Evolutionary conservation across 1,284 basidiomycete species (phyloP), one percentile per base, ranked within the genome.

Genomic region (Papiliotrema terrestris): DNA sequence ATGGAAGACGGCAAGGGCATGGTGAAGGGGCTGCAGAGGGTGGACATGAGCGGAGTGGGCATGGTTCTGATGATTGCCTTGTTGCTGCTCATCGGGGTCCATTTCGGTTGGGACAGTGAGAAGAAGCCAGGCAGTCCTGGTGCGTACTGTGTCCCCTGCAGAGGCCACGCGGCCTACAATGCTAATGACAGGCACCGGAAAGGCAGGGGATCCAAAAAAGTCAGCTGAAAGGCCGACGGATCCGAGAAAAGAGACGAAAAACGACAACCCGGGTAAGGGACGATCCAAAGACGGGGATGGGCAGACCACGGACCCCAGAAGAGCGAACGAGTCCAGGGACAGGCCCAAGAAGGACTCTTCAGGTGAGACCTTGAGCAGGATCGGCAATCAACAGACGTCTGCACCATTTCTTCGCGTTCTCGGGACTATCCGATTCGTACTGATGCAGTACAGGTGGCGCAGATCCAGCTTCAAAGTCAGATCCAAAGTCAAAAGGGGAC

Each of bases 31-130:
- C 17, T 52, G 32, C 35, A 19, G 2, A 38, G 26, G 23, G 51
- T 52, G 8, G 51, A 52, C 23, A 1, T 52, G 45, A 32, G 23
- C 1, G 51, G 35, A 5, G 17, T 52, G 19, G 51, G 51, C 11
- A 26, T 52, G 35, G 41, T 43, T 3, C 17, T 52, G 35, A n/a
- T 52, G 15, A 52, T 52, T 39, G 51, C 20, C 9, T 17, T 47
- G 14, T 17, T 52, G 11, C 19, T 52, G 2, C 45, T 52, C 22
- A 20, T 52, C 4, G 51, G 35, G 8, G 25, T 45, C n/a, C 44
- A 47, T 11, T 45, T 48, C 42, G 45, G 50, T 19, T 46, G 43
- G 37, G 44, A 49, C 9, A 54, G 23, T 29, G 53, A 36, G 9
- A 48, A 53, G 19, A 44, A 45, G 54, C 26, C 6, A n/a, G n/a